These are phyloP conservation scores for Penicillium paneum DNA, from an alignment of 2,329 filamentous ascomycete genomes.

Conservation along the genomic window DNA sequence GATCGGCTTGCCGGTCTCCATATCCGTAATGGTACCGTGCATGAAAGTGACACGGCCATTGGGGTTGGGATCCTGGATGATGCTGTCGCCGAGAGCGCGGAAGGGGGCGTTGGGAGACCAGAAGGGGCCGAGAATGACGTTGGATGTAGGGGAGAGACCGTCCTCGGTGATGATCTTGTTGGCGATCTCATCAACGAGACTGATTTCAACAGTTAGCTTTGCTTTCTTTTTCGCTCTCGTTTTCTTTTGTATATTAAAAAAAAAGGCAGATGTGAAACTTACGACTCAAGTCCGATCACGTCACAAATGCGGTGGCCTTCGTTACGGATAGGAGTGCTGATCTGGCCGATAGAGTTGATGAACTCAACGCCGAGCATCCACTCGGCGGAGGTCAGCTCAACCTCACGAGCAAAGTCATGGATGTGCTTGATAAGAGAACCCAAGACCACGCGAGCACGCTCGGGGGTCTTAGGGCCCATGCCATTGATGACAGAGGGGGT, in stretches of 20 bases:
- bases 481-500: conserved; percentile 69
- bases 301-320: conserved; percentile 72
- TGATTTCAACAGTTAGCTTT: conserved; percentile 37
- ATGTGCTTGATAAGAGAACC: conserved; percentile 65
- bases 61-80: conserved; percentile 60
- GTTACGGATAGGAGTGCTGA: conserved; percentile 65
- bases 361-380: conserved; percentile 74
- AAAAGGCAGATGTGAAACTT: conserved; percentile 20
- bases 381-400: conserved; percentile 72
- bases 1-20: conserved; percentile 64
- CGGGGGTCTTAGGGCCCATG: conserved; percentile 66
- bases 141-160: conserved; percentile 65
- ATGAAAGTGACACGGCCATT: conserved; percentile 62
- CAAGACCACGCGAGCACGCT: conserved; percentile 63
- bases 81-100: conserved; percentile 62
- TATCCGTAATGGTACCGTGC: conserved; percentile 66
- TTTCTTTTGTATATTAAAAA: neutral
- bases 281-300: conserved; percentile 67
- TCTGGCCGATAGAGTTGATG: conserved; percentile 70
- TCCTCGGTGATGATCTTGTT: conserved; percentile 63
- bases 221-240: too few relatives aligned
- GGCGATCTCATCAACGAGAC: conserved; percentile 75
- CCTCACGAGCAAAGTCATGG: conserved; percentile 74
- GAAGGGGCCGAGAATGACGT: conserved; percentile 73
- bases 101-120: conserved; percentile 74